phyloP scores from a whole-genome alignment of 441 rosid genomes.

The Heliophila coronopifolia region DNA sequence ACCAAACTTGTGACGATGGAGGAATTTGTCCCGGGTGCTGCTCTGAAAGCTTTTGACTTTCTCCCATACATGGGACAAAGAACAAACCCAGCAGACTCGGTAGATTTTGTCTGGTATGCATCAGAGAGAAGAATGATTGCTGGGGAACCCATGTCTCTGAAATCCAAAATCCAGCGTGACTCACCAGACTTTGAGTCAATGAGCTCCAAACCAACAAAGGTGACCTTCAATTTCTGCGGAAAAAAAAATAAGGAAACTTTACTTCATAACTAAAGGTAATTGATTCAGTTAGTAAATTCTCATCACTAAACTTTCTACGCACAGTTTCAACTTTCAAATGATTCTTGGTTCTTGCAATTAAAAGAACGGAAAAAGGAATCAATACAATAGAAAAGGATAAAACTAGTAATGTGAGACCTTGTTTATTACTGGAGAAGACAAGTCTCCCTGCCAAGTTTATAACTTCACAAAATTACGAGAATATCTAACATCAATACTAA shows the following conservation, averaged over 20 bases:
- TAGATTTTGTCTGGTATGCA: slow-evolving; percentile 58
- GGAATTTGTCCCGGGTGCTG: slow-evolving; percentile 87
- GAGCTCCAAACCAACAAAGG: slow-evolving; percentile 79
- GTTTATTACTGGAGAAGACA: neutral
- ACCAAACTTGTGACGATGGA: slow-evolving; percentile 81
- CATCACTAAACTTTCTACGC: neutral
- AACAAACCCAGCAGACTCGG: slow-evolving; percentile 73
- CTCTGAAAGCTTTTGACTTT: slow-evolving; percentile 98
- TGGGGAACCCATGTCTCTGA: slow-evolving; percentile 95
- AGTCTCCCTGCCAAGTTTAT: neutral
- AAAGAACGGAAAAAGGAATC: neutral
- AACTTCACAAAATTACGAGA: neutral
- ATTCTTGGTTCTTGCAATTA: neutral
- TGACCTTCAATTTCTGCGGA: slow-evolving; percentile 79
- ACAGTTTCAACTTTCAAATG: neutral
- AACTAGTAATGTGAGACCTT: neutral
- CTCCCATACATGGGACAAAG: slow-evolving; percentile 91
- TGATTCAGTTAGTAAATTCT: neutral
- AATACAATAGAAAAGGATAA: slow-evolving; percentile 5
- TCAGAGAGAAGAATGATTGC: slow-evolving; percentile 73
- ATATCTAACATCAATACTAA: neutral
- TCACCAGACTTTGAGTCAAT: slow-evolving; percentile 73
- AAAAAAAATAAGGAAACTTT: neutral
- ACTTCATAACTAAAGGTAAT: neutral
- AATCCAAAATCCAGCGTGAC: slow-evolving; percentile 93